Conservation (phyloP, 495 filamentous ascomycete genomes). For the Clavariopsis aquatica region DNA sequence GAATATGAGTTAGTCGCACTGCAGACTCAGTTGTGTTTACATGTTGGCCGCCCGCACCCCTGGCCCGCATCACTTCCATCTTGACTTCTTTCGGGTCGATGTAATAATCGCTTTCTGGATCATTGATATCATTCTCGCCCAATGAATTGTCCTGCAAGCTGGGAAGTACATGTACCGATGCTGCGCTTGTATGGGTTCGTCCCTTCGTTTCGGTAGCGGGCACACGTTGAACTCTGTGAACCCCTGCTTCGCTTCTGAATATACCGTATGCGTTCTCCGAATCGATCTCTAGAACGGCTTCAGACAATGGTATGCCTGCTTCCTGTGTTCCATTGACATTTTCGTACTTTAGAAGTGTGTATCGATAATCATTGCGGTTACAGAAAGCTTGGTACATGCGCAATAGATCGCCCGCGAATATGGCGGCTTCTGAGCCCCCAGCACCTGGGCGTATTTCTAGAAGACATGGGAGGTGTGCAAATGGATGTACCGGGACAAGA, state of each 20-base stretch:
- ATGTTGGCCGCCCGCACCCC: constrained; percentile 93
- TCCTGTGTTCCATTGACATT: constrained; percentile 51
- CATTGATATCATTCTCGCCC: constrained; percentile 64
- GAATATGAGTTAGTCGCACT: constrained; percentile 88
- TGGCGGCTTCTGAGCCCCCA: constrained; percentile 86
- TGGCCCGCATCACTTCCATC: constrained; percentile 85
- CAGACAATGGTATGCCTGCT: constrained; percentile 65
- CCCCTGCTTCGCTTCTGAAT: constrained; percentile 84
- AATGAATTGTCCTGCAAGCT: constrained; percentile 66
- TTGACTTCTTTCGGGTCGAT: constrained; percentile 83
- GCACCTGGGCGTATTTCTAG: constrained; percentile 90
- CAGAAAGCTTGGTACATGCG: constrained; percentile 88
- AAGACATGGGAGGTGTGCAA: constrained; percentile 87
- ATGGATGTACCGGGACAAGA: constrained; percentile 86
- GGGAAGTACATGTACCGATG: constrained; percentile 85
- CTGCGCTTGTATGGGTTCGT: constrained; percentile 89
- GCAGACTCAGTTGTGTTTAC: constrained; percentile 98
- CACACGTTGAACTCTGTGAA: constrained; percentile 91
- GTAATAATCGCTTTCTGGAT: constrained; percentile 88
- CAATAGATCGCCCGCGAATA: constrained; percentile 84
- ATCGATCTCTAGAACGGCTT: constrained; percentile 87
- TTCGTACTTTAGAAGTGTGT: constrained; percentile 57
- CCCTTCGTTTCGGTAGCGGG: constrained; percentile 88
- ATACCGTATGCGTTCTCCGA: constrained; percentile 72
- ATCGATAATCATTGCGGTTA: constrained; percentile 60